Conservation (phyloP, 441 rosid species). For the Corymbia citriodora region DNA sequence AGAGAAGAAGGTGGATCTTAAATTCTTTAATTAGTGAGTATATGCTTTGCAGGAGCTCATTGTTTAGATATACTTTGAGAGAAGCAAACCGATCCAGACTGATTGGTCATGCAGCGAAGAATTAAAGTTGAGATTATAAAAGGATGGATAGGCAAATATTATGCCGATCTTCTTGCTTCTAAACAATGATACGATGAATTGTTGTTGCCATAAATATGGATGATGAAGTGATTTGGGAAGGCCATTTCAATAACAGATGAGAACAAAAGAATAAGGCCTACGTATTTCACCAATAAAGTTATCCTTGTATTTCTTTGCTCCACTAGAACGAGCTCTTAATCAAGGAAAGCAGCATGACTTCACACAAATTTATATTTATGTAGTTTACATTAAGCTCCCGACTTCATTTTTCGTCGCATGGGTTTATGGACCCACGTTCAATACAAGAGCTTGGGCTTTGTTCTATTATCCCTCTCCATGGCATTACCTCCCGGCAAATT, state of each 20-base stretch:
- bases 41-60: neutral
- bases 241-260: neutral
- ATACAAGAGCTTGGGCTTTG: neutral
- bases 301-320: neutral
- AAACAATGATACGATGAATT: neutral
- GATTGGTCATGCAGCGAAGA: neutral
- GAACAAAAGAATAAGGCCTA: neutral
- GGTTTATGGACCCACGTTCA: neutral
- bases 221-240: neutral
- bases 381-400: neutral
- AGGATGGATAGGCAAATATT: conserved; percentile 1
- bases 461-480: neutral
- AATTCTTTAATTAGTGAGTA: no score
- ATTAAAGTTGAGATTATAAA: neutral
- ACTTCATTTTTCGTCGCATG: neutral
- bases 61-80: neutral
- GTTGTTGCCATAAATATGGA: no score
- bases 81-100: neutral
- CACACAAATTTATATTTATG: neutral
- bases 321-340: neutral
- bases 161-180: neutral
- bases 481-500: neutral
- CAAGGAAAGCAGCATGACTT: neutral
- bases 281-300: neutral
- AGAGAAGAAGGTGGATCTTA: neutral